These are phyloP conservation scores for Emergomyces pasteurianus DNA, from an alignment of 2,329 filamentous ascomycete species.

Conservation along the genomic window DNA sequence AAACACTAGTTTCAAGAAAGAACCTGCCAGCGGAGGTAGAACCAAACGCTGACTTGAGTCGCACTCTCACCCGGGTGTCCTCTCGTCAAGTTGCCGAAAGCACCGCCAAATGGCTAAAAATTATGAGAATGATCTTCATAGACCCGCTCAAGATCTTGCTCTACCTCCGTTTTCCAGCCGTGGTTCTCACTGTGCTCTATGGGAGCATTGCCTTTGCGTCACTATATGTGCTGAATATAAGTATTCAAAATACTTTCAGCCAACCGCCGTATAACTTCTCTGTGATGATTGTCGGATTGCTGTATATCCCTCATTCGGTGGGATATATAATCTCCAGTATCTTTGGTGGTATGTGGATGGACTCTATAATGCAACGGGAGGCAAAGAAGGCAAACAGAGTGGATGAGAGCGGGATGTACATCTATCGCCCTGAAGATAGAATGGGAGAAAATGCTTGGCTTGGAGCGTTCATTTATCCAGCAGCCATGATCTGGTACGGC, in stretches of 20 bases:
- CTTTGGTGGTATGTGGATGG: conserved; percentile 65
- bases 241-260: conserved; percentile 59
- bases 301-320: conserved; percentile 64
- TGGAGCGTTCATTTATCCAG: conserved; percentile 57
- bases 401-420: conserved; percentile 52
- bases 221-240: conserved; percentile 68
- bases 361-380: conserved; percentile 67
- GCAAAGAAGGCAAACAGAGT: conserved; percentile 58
- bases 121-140: conserved; percentile 51
- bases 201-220: conserved; percentile 63
- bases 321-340: conserved; percentile 61
- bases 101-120: conserved; percentile 42
- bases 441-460: conserved; percentile 76
- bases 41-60: conserved; percentile 1
- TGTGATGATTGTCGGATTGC: conserved; percentile 57
- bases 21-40: conserved; percentile 19
- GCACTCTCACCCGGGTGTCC: conserved; percentile 40
- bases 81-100: conserved; percentile 51
- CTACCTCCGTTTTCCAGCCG: conserved; percentile 62
- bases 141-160: conserved; percentile 61
- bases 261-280: conserved; percentile 55
- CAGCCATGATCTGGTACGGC: conserved; percentile 61
- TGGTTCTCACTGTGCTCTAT: conserved; percentile 61
- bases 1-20: conserved; percentile 25
- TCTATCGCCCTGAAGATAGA: conserved; percentile 65